phyloP scores from a whole-genome alignment of 1,284 basidiomycete species.

The Puccinia coronata region DNA sequence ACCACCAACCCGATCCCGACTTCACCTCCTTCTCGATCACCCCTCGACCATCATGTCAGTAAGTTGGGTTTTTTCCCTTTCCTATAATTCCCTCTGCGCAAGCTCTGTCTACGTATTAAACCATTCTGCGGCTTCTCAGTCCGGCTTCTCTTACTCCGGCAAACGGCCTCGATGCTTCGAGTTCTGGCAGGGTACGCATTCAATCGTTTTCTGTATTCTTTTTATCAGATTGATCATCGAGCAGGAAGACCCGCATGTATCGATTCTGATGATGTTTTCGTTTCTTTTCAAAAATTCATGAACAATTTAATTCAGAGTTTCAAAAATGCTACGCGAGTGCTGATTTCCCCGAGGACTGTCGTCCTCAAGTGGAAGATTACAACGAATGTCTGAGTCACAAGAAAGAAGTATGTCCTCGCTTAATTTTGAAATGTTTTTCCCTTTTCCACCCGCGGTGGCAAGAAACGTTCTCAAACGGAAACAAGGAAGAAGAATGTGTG shows the following conservation, averaged over 20 bases:
- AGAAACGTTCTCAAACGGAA: neutral
- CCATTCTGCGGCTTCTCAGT: slow-evolving; percentile 51
- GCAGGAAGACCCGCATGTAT: neutral
- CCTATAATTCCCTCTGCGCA: neutral
- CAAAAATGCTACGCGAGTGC: slow-evolving; percentile 58
- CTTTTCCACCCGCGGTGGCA: neutral
- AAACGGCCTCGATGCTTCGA: slow-evolving; percentile 58
- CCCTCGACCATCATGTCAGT: slow-evolving; percentile 21
- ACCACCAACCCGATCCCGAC: neutral
- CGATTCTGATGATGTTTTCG: too few species aligned
- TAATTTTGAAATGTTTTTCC: neutral
- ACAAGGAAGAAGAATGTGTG: neutral
- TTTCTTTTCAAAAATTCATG: neutral
- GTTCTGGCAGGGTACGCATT: slow-evolving; percentile 55
- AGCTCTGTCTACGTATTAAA: neutral
- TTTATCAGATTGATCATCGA: neutral
- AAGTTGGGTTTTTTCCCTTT: slow-evolving; percentile 11
- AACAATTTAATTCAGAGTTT: slow-evolving; percentile 54
- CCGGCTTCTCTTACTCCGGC: slow-evolving; percentile 58
- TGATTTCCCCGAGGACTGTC: slow-evolving; percentile 57
- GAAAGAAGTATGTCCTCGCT: slow-evolving; percentile 55
- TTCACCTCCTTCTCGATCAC: neutral
- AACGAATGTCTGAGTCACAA: slow-evolving; percentile 59
- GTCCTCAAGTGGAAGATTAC: slow-evolving; percentile 58
- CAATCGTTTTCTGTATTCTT: neutral